Base-by-base conservation (phyloP, 768 basidiomycete genomes). In the Glaciozyma martinii region DNA sequence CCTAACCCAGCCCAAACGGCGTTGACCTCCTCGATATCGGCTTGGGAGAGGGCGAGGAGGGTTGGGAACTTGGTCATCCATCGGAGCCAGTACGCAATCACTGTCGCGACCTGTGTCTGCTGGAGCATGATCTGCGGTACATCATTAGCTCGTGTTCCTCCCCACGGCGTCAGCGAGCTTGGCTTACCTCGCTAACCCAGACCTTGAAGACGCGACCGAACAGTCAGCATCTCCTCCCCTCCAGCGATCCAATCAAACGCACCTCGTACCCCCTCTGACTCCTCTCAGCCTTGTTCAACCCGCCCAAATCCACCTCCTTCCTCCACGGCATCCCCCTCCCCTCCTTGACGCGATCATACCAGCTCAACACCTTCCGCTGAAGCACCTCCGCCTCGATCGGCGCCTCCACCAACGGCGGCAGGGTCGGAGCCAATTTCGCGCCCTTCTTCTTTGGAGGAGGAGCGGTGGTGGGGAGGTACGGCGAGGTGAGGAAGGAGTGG, bases 231-330 rank as follows among this genome's bases (percentile, higher is more conserved):
- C 21, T 13, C 23, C 33, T 7, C 18, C 9, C 6, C 0, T 43
- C 37, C 15, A 23, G 23, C 9, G 8, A 19, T n/a, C n/a, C 27
- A 7, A 47, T 12, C 21, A 21, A 50, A 62, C 80, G 61, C 72
- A 91, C 92, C 82, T 95, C 90, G 73, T 98, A 95, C 10, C 91
- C 93, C 56, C 90, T 79, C 76, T 95, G 92, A 2, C 86, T 83
- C 61, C 85, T 85, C 60, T 83, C 84, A 46, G 84, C 83, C 5
- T 75, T 73, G 50, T 75, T 80, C 68, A 84, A 74, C 21, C 78
- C 78, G 9, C 81, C 78, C 73, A 76, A 73, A 55, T 76, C 76
- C 15, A 86, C 79, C 71, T 82, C 87, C 15, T 81, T 90, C 60
- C 92, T 81, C 93, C 92, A 95, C 1, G 92, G 93, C 91, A 97